Base-by-base conservation (phyloP, 495 filamentous ascomycete genomes). In the Aspergillus olivimuriae region DNA sequence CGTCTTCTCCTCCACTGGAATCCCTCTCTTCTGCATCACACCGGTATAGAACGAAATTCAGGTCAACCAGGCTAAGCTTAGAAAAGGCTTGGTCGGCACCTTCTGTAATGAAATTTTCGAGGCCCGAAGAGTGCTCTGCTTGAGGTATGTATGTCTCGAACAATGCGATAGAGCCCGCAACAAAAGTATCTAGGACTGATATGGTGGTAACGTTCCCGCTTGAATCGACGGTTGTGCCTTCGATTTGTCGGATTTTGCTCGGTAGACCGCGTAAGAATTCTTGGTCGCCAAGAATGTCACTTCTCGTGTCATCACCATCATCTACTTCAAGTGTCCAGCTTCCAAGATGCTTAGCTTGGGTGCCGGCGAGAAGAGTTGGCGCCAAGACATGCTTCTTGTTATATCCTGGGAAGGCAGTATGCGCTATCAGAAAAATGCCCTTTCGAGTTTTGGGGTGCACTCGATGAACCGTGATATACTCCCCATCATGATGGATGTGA, bases 391-490 rank as follows among this genome's bases (percentile, higher is more conserved):
- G 83, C 15, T 84, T 82, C 46, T 86, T 84, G 24, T 87, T 84
- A 57, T 90, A 86, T 3, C 87, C 88, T 10, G 89, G 88, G 59
- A 87, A 96, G 2, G 94, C 91, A 23, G 90, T 96, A 49, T 97
- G 94, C 0, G 94, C 90, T 44, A 96, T 87, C 20, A 95, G 66
- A 66, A 97, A 96, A 56, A 95, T 86, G 33, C 94, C 94, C 52
- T 89, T 91, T 35, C 94, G 74, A 0, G 85, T 87, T 47, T 83
- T 80, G 0, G 91, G 92, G 56, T 99, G 88, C 4, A 96, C 87
- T 50, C 94, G 74, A 60, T 99, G 94, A 7, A 99, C 87, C 4
- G 94, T 97, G 53, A 99, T 82, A 56, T 92, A 97, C 66, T 97
- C 83, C 34, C 84, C 82, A 55, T 97, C 89, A 59, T 99, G 94